Evolutionary conservation across 148 eudicot species (phyloP), one percentile per base, ranked within the genome.

Genomic region (Limonium bicolor): DNA sequence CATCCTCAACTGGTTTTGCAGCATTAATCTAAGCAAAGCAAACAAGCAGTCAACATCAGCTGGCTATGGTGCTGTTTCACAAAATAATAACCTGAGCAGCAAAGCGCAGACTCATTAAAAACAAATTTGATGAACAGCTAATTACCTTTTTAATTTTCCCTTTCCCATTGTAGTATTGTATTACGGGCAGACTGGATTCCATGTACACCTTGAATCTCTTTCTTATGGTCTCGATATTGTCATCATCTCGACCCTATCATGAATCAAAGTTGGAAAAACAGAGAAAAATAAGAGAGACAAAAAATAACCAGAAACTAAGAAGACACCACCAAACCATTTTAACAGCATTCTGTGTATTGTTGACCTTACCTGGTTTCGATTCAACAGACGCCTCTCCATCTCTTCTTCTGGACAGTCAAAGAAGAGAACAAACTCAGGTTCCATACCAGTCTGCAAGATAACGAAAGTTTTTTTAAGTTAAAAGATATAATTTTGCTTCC

Each of bases 371-470:
- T 54, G 29, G 39, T 48, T 48, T 48, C 53, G 33, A 48, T 61
- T 36, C 64, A 86, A 50, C 52, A 81, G 76, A 48, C 93, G 92
- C 59, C 36, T 86, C 71, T 63, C 78, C 96, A 86, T 72, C 74
- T 81, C 93, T 63, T 78, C 78, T 65, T 72, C 79, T 9, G 87
- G 54, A 52, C 96, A 81, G 51, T 81, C 81, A 52, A 82, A 82
- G 56, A 72, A 81, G 11, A 86, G 65, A 23, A 82, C 65, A 54
- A 75, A 72, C 52, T 70, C 79, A 8, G 96, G 93, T 26, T 36
- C 76, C 20, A 81, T 77, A 27, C 80, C 78, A 39, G 77, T 72
- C 96, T 86, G 74, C 71, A 64, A n/a, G 21, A 50, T 5, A 53
- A 62, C 13, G 24, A 69, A 27, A 49, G 50, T 8, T 4, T 17